Evolutionary conservation across 2,329 filamentous ascomycete genomes (phyloP), one percentile per base, ranked within the genome.

Genomic region (Trichophyton benhamiae): DNA sequence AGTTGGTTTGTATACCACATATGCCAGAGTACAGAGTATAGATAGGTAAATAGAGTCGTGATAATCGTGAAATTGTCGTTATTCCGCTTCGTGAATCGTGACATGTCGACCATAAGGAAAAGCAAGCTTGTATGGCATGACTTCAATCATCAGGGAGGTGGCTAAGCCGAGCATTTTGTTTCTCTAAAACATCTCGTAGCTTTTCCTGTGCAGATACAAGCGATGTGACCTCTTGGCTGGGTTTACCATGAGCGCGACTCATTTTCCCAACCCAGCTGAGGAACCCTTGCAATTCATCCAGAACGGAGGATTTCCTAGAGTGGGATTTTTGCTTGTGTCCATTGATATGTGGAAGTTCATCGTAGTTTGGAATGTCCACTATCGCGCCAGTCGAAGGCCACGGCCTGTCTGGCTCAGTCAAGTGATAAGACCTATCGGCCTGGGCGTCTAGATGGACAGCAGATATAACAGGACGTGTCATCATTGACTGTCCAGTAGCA

Each of bases 391-490:
- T 27, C 36, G 55, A 58, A 3, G 33, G 55, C 36, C 22, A 41
- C 6, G 33, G 36, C 13, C 41, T 41, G 42, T 42, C 55, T n/a
- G 55, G 36, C n/a, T 41, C 41, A 30, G 15, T 17, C n/a, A 44
- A 25, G 55, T 62, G 63, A 20, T 61, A 65, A n/a, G 65, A 63
- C 8, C 63, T 67, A 41, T 70, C 67, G 13, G 71, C 72, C 59
- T 69, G 70, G 0, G 71, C 74, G 60, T 75, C 72, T 6, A 76
- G 64, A 61, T 71, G 69, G 8, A 74, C 67, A 64, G 76, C 74
- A 0, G 73, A 75, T 22, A 76, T 71, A 0, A 77, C 64, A 20
- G 75, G 72, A 1, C 71, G 69, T 1, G 74, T 75, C 4, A 68
- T 62, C 30, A 75, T 72, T 17, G 65, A 64, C 11, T 58, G 58